Percentiles rank a stretch among this genome's conserved stretches.
Conservation (phyloP, 768 basidiomycete species). For the Panaeolus cyanescens region DNA sequence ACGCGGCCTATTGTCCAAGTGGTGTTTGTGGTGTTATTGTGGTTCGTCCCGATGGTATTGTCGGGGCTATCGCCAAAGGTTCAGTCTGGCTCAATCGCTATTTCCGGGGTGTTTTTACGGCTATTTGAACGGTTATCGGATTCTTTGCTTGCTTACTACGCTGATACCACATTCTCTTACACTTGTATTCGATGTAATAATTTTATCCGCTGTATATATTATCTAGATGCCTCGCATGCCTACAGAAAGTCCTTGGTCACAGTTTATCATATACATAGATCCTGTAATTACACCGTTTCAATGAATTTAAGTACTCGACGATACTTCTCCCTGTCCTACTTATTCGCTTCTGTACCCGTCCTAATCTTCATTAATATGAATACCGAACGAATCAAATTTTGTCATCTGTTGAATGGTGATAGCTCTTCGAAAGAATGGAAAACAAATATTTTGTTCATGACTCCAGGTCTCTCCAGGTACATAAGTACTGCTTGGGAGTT, state of each 20-base stretch:
- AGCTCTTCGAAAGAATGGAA: no score
- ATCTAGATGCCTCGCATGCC: neutral
- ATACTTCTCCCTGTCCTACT: no score
- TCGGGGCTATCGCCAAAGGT: conserved; percentile 40
- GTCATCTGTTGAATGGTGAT: no score
- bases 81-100: conserved; percentile 32
- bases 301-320: no score
- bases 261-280: neutral
- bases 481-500: no score
- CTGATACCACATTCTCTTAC: neutral
- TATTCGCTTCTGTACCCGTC: no score
- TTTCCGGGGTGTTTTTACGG: conserved; percentile 30
- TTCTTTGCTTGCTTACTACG: neutral
- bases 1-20: conserved; percentile 34
- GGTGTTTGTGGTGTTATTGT: conserved; percentile 35
- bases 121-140: neutral
- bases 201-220: neutral
- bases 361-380: no score
- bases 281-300: neutral
- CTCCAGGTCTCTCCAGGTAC: no score
- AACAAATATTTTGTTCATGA: no score
- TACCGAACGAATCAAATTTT: no score
- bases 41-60: conserved; percentile 47
- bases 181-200: neutral
- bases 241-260: no score